These are phyloP conservation scores for Cucurbita moschata DNA, from an alignment of 306 rosid species.

Conservation along the genomic window DNA sequence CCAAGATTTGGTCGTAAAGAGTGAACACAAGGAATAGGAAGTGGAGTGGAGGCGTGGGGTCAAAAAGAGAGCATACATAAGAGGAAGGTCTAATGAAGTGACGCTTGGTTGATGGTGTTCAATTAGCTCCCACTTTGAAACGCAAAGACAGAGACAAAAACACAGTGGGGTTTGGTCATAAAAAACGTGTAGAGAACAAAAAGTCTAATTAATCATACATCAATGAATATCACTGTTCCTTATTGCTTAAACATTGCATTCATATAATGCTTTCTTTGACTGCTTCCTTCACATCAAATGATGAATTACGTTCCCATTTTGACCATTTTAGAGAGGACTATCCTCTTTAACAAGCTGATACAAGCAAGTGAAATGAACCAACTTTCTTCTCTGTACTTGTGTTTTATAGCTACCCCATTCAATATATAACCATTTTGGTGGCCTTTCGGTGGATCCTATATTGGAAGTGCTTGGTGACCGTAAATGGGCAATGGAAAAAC, in stretches of 20 bases:
- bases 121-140: not conserved
- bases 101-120: constrained; percentile 1
- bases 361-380: not conserved
- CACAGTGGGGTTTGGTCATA: constrained; percentile 4
- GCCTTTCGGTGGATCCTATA: not conserved
- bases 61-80: not conserved
- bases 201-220: not conserved
- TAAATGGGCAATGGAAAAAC: not conserved
- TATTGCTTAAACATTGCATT: not conserved
- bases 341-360: no score
- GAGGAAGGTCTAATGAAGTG: not conserved
- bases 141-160: not conserved
- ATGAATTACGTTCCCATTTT: not conserved
- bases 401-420: constrained; percentile 2
- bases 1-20: no score
- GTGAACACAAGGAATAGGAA: no score
- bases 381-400: not conserved
- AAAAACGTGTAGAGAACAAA: constrained; percentile 22
- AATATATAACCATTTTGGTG: not conserved
- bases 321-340: not conserved
- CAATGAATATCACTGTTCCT: not conserved
- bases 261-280: constrained; percentile 4
- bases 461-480: not conserved
- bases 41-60: no score
- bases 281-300: not conserved